A percentile compares a stretch with the other conserved stretches of the same genome.
Conservation (phyloP, 441 rosid genomes). For the Pelargonium cotyledonis region DNA sequence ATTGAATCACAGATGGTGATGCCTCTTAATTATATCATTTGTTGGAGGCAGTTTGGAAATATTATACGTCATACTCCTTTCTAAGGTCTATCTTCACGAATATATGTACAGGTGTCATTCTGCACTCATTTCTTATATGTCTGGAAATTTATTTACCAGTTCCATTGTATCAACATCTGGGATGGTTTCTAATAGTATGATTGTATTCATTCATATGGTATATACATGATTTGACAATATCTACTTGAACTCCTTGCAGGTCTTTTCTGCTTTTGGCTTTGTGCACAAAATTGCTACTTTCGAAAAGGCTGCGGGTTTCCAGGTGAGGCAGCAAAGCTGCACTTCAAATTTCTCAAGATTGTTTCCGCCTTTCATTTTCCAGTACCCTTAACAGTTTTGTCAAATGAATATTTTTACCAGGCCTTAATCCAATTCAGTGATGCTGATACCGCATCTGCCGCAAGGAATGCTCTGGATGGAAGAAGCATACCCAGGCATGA, state of each 20-base stretch:
- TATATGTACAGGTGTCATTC: constrained; percentile 75
- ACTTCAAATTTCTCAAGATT: constrained; percentile 12
- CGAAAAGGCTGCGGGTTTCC: constrained; percentile 98
- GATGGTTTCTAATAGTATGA: constrained; percentile 24
- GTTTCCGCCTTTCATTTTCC: background rate
- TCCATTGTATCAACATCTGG: constrained; percentile 23
- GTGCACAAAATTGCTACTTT: constrained; percentile 98
- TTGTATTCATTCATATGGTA: constrained; percentile 10
- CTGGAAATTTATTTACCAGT: constrained; percentile 35
- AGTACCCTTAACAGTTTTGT: constrained; percentile 11
- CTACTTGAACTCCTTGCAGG: constrained; percentile 45
- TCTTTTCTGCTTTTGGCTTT: constrained; percentile 96
- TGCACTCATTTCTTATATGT: constrained; percentile 53
- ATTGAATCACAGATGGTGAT: constrained; percentile 65
- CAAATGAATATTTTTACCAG: constrained; percentile 33
- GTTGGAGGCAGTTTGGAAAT: constrained; percentile 78
- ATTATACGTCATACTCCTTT: constrained; percentile 63
- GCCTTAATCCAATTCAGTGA: constrained; percentile 92
- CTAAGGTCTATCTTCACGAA: constrained; percentile 72
- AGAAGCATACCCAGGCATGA: constrained; percentile 89
- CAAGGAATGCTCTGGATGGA: constrained; percentile 87
- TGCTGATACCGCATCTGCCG: constrained; percentile 83
- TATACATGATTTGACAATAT: constrained; percentile 17
- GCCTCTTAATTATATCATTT: constrained; percentile 68
- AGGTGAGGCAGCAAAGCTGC: constrained; percentile 40